Conservation (phyloP, 768 basidiomycete species). For the Steccherinum ochraceum region DNA sequence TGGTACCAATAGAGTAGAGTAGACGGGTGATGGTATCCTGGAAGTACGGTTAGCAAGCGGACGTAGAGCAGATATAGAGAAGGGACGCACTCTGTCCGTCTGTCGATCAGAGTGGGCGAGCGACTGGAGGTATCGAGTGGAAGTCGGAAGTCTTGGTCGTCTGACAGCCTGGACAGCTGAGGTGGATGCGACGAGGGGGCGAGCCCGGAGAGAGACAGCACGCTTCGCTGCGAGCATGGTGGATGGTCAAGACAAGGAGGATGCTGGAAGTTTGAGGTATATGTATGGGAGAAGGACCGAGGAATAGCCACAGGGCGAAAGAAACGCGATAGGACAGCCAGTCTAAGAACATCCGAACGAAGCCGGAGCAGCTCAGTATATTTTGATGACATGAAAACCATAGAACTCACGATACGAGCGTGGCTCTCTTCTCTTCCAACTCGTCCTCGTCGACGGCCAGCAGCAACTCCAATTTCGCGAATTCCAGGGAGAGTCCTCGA, state of each 20-base stretch:
- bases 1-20: slow-evolving; percentile 93
- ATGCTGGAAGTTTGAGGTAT: neutral
- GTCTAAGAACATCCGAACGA: no score
- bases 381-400: no score
- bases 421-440: no score
- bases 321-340: neutral
- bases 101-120: slow-evolving; percentile 53
- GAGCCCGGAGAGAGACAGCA: slow-evolving; percentile 35
- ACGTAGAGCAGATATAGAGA: slow-evolving; percentile 1
- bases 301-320: neutral
- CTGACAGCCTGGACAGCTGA: slow-evolving; percentile 35
- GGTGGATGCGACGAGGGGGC: slow-evolving; percentile 39
- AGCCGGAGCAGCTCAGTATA: no score
- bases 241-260: neutral
- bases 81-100: slow-evolving; percentile 61
- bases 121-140: slow-evolving; percentile 3
- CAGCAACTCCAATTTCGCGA: no score
- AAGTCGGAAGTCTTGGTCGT: slow-evolving; percentile 15
- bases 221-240: slow-evolving; percentile 13
- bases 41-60: neutral
- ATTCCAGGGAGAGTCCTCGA: no score
- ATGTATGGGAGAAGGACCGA: neutral
- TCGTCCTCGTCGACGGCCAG: no score
- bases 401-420: no score
- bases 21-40: slow-evolving; percentile 97